phyloP scores from a whole-genome alignment of 2,329 filamentous ascomycete genomes.

The Zymoseptoria crescenta region DNA sequence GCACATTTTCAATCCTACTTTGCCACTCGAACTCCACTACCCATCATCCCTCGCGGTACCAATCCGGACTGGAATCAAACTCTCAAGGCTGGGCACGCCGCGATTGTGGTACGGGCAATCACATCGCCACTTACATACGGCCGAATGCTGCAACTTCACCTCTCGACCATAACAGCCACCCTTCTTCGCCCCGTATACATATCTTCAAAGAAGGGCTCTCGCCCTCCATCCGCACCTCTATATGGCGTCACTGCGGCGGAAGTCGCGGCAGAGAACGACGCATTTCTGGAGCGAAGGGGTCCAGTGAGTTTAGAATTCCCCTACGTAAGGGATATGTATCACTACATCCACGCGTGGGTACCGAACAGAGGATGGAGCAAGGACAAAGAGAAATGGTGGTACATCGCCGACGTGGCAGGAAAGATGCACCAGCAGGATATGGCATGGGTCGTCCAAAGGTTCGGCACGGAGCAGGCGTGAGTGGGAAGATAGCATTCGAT shows the following conservation, averaged over 20 bases:
- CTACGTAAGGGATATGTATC: constrained; percentile 51
- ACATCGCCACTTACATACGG: constrained; percentile 45
- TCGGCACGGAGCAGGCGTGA: not conserved
- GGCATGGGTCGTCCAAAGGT: constrained; percentile 21
- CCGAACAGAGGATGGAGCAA: constrained; percentile 49
- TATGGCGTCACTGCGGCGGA: constrained; percentile 44
- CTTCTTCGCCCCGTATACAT: constrained; percentile 33
- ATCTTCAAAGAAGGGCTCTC: constrained; percentile 9
- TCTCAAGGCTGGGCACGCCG: constrained; percentile 39
- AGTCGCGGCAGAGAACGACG: constrained; percentile 40
- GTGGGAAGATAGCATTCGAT: not conserved
- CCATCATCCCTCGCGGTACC: constrained; percentile 43
- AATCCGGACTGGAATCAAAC: constrained; percentile 44
- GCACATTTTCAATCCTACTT: constrained; percentile 49
- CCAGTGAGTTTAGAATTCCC: constrained; percentile 48
- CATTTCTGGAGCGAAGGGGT: constrained; percentile 45
- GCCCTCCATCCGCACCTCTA: constrained; percentile 23
- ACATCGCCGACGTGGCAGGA: constrained; percentile 29
- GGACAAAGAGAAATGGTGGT: constrained; percentile 43
- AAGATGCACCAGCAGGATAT: constrained; percentile 35
- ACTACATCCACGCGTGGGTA: constrained; percentile 51
- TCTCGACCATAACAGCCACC: constrained; percentile 40
- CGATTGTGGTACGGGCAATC: constrained; percentile 41
- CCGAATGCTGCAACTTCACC: constrained; percentile 41
- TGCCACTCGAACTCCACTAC: constrained; percentile 45